Percentiles rank a stretch among this genome's conserved stretches.
Evolutionary conservation across 108 stramenopile genomes (phyloP).

Genomic region (Asterionellopsis glacialis): DNA sequence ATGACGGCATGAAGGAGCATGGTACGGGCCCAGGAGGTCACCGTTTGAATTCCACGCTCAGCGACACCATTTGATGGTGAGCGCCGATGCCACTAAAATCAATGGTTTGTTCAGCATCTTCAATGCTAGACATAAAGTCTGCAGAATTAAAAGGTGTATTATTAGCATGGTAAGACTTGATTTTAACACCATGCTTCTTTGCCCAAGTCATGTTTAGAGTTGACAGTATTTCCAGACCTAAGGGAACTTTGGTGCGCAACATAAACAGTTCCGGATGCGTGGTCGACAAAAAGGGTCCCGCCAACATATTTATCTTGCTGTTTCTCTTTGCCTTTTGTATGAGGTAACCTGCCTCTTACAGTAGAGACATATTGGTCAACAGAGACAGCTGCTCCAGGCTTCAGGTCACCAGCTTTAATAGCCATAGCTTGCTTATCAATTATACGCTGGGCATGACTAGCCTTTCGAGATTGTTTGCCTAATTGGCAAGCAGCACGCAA

Average conservation of each 20-base stretch:
- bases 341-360: conserved; percentile 17
- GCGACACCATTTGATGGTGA: conserved; percentile 41
- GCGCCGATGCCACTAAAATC: conserved; percentile 26
- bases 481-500: conserved; percentile 21
- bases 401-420: conserved; percentile 7
- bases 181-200: conserved; percentile 5
- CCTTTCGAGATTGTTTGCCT: conserved; percentile 19
- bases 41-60: conserved; percentile 26
- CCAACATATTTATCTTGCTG: conserved; percentile 6
- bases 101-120: conserved; percentile 8
- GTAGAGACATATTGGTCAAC: conserved; percentile 31
- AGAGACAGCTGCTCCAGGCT: conserved; percentile 32
- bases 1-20: conserved; percentile 33
- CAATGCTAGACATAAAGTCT: conserved; percentile 13
- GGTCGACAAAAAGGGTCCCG: conserved; percentile 17
- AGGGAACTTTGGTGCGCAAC: conserved; percentile 8
- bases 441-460: neutral
- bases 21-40: conserved; percentile 25
- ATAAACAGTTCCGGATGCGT: conserved; percentile 7
- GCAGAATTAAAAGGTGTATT: conserved; percentile 21
- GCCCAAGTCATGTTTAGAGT: conserved; percentile 13
- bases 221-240: conserved; percentile 16
- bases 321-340: conserved; percentile 18
- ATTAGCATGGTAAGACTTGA: conserved; percentile 24
- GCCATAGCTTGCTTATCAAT: neutral